Evolutionary conservation across 164 flowering plant species (phyloP).

Genomic region (Hamamelis virginiana): DNA sequence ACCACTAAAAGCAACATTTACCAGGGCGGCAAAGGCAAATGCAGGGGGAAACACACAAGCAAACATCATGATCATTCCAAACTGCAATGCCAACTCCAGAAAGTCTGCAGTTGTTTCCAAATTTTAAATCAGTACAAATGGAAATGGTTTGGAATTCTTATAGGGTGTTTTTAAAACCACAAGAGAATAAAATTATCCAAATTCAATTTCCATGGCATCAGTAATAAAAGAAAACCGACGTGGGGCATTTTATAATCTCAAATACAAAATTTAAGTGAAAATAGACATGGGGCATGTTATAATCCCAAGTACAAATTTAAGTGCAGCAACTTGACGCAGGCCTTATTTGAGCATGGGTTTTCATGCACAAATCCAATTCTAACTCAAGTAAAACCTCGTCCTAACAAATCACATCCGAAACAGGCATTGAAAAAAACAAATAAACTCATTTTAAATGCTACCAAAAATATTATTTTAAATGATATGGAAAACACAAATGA

Average conservation of each 20-base stretch:
- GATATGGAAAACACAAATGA: background rate
- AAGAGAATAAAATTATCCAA: background rate
- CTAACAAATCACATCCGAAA: background rate
- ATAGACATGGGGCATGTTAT: no score
- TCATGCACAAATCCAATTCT: no score
- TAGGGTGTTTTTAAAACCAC: background rate
- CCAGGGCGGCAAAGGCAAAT: conserved; percentile 77
- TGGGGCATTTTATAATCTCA: no score
- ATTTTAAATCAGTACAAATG: background rate
- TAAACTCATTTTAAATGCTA: background rate
- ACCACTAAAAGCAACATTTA: conserved; percentile 22
- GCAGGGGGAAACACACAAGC: conserved; percentile 96
- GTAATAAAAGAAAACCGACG: no score
- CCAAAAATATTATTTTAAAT: background rate
- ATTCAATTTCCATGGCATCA: background rate
- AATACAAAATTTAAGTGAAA: no score
- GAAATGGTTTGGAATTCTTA: background rate
- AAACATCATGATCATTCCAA: conserved; percentile 99
- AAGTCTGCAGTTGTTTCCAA: conserved; percentile 55
- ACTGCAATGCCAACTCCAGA: conserved; percentile 83
- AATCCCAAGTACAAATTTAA: no score
- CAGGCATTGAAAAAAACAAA: background rate
- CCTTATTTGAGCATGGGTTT: no score
- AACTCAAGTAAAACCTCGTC: no score
- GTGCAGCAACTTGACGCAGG: no score